Evolutionary conservation across 768 basidiomycete genomes (phyloP).

Genomic region (Dacryopinax spathularia): DNA sequence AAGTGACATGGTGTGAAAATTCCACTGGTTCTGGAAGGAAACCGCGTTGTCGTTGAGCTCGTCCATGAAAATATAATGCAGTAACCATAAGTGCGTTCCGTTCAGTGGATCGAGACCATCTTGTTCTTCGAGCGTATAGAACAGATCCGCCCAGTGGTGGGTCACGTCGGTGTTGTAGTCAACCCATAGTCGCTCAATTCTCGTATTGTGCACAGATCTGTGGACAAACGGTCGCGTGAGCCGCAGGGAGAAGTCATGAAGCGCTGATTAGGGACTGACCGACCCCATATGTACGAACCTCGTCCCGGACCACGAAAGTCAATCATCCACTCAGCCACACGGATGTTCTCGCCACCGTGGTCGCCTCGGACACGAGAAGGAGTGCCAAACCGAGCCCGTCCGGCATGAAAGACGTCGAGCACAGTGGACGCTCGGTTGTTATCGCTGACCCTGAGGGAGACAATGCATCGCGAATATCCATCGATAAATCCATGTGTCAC

Average conservation of each 20-base stretch:
- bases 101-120: not conserved
- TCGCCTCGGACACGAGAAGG: constrained; percentile 20
- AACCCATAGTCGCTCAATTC: constrained; percentile 14
- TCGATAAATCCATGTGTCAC: constrained; percentile 33
- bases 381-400: constrained; percentile 18
- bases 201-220: constrained; percentile 14
- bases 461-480: constrained; percentile 28
- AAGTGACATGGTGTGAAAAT: constrained; percentile 18
- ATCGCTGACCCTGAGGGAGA: constrained; percentile 12
- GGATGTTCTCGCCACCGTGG: constrained; percentile 12
- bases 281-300: constrained; percentile 16
- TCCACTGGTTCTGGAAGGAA: constrained; percentile 5
- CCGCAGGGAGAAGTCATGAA: not conserved
- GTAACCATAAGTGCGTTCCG: constrained; percentile 8
- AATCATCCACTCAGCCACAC: constrained; percentile 13
- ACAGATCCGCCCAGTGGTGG: constrained; percentile 19
- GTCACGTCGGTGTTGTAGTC: constrained; percentile 28
- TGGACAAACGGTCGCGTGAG: too few relatives aligned
- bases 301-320: constrained; percentile 5
- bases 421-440: constrained; percentile 17
- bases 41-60: constrained; percentile 8
- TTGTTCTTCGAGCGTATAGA: constrained; percentile 7
- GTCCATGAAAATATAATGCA: constrained; percentile 8
- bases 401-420: constrained; percentile 23
- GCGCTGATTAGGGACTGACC: constrained; percentile 9